Base-by-base conservation (phyloP, 352 stramenopile species). In the Globisporangium orthogonon region DNA sequence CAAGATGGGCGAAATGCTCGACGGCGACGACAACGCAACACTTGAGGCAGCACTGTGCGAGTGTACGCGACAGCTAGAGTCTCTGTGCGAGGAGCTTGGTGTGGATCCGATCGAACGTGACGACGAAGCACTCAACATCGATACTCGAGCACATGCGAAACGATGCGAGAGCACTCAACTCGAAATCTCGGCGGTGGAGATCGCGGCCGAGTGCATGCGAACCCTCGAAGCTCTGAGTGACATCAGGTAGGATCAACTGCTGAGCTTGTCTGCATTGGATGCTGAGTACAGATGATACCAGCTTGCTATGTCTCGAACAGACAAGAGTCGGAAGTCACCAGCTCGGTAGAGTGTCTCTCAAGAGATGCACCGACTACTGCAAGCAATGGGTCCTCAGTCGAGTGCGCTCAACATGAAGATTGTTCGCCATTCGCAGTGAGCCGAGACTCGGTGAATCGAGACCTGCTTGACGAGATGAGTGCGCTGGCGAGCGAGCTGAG, bases 401-500 rank as follows among this genome's bases (percentile, higher is more conserved):
- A 5, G 5, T 37, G 33, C 33, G 33, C 33, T 37, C 33, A 9
- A 37, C 33, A 11, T 5, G 10, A 37, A 37, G 33, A 37, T 9
- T 37, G 33, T 37, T 9, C 41, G 41, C 23, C 2, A 10, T 10
- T 0, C 18, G 1, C 28, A 37, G 37, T n/a, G 45, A 50, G 49
- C 28, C 44, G n/a, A 35, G 33, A 37, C 33, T 37, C 33, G 10
- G 33, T 37, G 33, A 37, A 37, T 13, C 41, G 41, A 3, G 41
- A 23, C 29, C 58, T 64, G n/a, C 46, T 64, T 13, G 45, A 44
- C 1, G 18, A 43, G 28, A 52, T 57, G 29, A 46, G 65, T 51
- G 35, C 46, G 1, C 58, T 81, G 31, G 52, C 51, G 7, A 29
- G 55, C 29, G 70, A 78, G 15, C 28, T 82, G 18, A 60, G 67